These are phyloP conservation scores for Colletotrichum cordylinicola DNA, from an alignment of 2,329 filamentous ascomycete genomes.

Conservation along the genomic window DNA sequence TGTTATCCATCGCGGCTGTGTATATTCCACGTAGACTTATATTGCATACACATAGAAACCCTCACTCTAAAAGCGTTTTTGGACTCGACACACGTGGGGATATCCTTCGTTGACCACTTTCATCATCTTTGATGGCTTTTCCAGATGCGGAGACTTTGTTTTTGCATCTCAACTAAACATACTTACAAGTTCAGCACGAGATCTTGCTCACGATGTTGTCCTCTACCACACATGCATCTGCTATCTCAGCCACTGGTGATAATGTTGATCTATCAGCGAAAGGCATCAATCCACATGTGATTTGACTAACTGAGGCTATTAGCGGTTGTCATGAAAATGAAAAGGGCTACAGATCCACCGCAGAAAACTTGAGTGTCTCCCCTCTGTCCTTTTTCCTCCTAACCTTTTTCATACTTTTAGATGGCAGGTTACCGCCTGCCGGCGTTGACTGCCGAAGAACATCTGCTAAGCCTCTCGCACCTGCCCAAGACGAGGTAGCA, in stretches of 20 bases:
- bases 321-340: too few species aligned
- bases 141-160: background rate
- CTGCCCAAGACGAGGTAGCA: background rate
- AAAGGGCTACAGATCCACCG: background rate
- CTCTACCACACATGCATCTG: background rate
- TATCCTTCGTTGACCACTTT: background rate
- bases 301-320: background rate
- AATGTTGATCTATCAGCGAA: background rate
- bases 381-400: too few species aligned
- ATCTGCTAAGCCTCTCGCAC: background rate
- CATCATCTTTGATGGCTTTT: background rate
- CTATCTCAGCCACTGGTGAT: background rate
- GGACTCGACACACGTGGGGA: background rate
- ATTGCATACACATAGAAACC: background rate
- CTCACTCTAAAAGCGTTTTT: background rate
- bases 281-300: background rate
- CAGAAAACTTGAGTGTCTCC: background rate
- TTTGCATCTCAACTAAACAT: background rate
- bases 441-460: background rate
- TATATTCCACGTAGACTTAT: background rate
- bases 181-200: background rate
- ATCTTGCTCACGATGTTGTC: background rate
- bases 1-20: background rate
- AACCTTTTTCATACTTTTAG: background rate
- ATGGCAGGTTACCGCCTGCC: background rate